Conservation (phyloP, 148 eudicot species). For the Polygonum aviculare region DNA sequence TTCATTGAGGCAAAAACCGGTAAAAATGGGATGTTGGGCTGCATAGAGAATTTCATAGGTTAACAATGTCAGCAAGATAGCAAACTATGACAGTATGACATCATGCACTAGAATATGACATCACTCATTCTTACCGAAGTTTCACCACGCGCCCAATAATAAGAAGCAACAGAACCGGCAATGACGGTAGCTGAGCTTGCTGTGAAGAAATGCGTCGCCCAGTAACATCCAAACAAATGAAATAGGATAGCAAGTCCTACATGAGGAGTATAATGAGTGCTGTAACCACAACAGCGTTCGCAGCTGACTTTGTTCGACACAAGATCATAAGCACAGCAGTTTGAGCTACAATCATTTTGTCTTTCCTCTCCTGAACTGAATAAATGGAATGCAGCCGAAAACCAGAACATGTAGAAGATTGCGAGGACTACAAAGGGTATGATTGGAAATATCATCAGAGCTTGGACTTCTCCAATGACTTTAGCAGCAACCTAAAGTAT, state of each 20-base stretch:
- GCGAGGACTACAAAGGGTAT: conserved; percentile 76
- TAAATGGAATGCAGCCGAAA: conserved; percentile 75
- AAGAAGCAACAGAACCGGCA: conserved; percentile 98
- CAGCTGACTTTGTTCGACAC: conserved; percentile 60
- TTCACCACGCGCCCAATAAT: conserved; percentile 92
- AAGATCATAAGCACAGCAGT: conserved; percentile 92
- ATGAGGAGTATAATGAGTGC: conserved; percentile 69
- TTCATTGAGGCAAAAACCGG: conserved; percentile 92
- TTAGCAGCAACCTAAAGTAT: conserved; percentile 81
- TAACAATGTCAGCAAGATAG: conserved; percentile 8
- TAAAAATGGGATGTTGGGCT: conserved; percentile 78
- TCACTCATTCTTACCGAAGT: conserved; percentile 36
- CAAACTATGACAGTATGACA: not conserved
- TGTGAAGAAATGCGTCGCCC: conserved; percentile 84
- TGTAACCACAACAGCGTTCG: conserved; percentile 89
- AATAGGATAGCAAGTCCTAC: conserved; percentile 74
- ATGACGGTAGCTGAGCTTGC: conserved; percentile 88
- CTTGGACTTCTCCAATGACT: conserved; percentile 95
- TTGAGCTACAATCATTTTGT: conserved; percentile 63
- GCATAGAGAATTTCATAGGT: conserved; percentile 19
- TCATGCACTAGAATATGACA: not conserved
- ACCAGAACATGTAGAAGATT: conserved; percentile 84
- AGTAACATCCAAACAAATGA: conserved; percentile 82
- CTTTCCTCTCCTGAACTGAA: conserved; percentile 81
- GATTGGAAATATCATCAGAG: conserved; percentile 78